Evolutionary conservation across 2,329 filamentous ascomycete species (phyloP).

Genomic region (Delphinella strobiligena): DNA sequence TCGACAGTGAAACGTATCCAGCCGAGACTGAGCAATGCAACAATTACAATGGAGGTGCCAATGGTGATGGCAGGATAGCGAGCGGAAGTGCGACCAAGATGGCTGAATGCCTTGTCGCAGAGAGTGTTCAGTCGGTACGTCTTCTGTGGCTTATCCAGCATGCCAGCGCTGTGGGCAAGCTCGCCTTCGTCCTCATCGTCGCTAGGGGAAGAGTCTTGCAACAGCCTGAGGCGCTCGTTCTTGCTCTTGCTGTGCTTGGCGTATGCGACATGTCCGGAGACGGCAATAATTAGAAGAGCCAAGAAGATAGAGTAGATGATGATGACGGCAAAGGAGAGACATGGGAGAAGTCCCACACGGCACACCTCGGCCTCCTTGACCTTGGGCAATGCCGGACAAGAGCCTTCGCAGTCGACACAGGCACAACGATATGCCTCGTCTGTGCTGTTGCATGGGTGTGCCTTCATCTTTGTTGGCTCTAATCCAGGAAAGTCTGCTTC

Average conservation of each 20-base stretch:
- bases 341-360: slow-evolving; percentile 77
- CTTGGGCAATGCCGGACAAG: slow-evolving; percentile 71
- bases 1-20: slow-evolving; percentile 87
- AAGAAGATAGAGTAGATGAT: slow-evolving; percentile 71
- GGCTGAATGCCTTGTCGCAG: slow-evolving; percentile 69
- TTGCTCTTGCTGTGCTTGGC: slow-evolving; percentile 60
- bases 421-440: slow-evolving; percentile 80
- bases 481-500: slow-evolving; percentile 56
- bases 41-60: slow-evolving; percentile 57
- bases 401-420: slow-evolving; percentile 80
- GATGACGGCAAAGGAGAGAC: slow-evolving; percentile 85
- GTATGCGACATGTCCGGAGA: slow-evolving; percentile 66
- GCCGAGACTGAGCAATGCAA: slow-evolving; percentile 69
- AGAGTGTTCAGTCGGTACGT: slow-evolving; percentile 75
- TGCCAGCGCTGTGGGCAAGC: slow-evolving; percentile 60
- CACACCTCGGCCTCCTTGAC: slow-evolving; percentile 62
- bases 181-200: slow-evolving; percentile 94
- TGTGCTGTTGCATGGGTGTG: slow-evolving; percentile 81
- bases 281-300: slow-evolving; percentile 50
- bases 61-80: slow-evolving; percentile 80
- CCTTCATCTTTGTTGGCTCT: slow-evolving; percentile 55
- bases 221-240: slow-evolving; percentile 69
- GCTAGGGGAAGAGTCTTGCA: slow-evolving; percentile 72
- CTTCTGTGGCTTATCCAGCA: slow-evolving; percentile 66
- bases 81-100: slow-evolving; percentile 68